Evolutionary conservation across 2,329 filamentous ascomycete species (phyloP), one percentile per base, ranked within the genome.

Genomic region (Exophiala sideris): DNA sequence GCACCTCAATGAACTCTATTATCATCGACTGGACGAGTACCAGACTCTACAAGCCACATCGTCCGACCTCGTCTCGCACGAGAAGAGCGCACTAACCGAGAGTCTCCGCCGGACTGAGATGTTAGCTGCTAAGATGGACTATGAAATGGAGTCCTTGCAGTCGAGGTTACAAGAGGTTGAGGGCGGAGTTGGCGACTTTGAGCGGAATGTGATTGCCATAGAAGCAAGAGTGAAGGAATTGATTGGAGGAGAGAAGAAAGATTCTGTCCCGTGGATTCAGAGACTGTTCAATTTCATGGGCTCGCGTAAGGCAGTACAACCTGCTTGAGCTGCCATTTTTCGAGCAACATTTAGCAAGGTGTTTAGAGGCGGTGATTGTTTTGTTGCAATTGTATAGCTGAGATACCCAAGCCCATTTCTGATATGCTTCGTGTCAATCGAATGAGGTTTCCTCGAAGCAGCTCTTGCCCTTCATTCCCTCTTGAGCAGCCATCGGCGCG

Each of bases 111-210:
- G 94, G 59, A 78, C 96, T 11, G 91, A 95, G 68, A 81, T 87
- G 18, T 76, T 95, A 36, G 84, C 87, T 2, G 89, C 90, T 16
- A 91, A 91, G 70, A 77, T 97, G 51, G 91, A 97, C 65, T 97
- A 97, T 70, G 92, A 96, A 74, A 86, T 96, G 57, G 83, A 87
- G 56, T 84, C 85, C 12, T 75, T 97, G n/a, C 79, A 84, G 45
- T 84, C 85, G 45, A 90, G 90, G 64, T 86, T 96, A 8, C 81
- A 88, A 64, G 92, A 97, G 66, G 88, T 96, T 7, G 91, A 96
- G 66, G 87, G 90, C 57, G 88, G 88, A 1, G 83, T 95, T 0
- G 75, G 73, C 9, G 87, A 91, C 57, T 95, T 95, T 69, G 88
- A 91, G 70, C 79, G 82, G 45, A 87, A 91, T 68, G 88, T 94